Evolutionary conservation across 73 alveolate species (phyloP).

Genomic region (Paramecium biaurelia): DNA sequence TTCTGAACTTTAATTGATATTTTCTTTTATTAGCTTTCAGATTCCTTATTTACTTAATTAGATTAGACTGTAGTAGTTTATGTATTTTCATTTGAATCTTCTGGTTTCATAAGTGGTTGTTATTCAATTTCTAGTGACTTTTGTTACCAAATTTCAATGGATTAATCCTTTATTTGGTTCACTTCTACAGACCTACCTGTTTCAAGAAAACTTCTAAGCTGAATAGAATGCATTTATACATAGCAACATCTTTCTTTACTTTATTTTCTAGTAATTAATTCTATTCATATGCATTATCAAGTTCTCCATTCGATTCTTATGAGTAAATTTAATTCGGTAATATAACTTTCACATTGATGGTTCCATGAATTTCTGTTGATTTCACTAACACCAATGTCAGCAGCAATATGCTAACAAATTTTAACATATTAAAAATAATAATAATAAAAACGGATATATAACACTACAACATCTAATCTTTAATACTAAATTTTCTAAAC

Average conservation of each 20-base stretch:
- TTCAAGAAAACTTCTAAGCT: conserved; percentile 3
- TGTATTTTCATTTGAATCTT: not conserved
- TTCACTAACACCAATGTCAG: conserved; percentile 13
- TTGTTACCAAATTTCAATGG: conserved; percentile 6
- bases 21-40: not conserved
- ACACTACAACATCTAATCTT: not conserved
- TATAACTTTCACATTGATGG: conserved; percentile 18
- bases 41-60: not conserved
- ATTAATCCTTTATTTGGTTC: not conserved
- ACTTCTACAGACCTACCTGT: not conserved
- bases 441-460: conserved; percentile 25
- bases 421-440: not conserved
- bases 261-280: not conserved
- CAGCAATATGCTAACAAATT: not conserved
- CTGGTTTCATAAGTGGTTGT: not conserved
- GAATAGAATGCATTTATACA: conserved; percentile 24
- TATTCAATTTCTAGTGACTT: not conserved
- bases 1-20: not conserved
- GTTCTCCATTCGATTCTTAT: not conserved
- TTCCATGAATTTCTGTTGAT: conserved; percentile 7
- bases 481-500: not conserved
- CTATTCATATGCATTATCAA: not conserved
- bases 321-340: not conserved
- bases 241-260: not conserved
- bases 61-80: not conserved